Evolutionary conservation across 2,329 filamentous ascomycete genomes (phyloP), one percentile per base, ranked within the genome.

Genomic region (Xylariales sp.): DNA sequence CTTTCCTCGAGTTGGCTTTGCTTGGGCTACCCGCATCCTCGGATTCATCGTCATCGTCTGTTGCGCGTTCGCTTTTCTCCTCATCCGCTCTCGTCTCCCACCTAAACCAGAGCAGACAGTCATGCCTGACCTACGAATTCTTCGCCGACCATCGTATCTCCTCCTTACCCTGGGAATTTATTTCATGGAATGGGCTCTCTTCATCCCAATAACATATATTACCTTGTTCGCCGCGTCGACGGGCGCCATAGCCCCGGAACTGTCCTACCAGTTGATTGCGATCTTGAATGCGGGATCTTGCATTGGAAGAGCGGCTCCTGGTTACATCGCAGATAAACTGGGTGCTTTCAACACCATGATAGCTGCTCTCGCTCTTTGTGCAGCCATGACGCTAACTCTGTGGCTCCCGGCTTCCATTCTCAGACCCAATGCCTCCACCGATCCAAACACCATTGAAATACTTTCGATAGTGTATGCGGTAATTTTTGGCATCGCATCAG

Each of bases 281-380:
- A 83, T 95, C 46, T 72, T 96, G 56, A 95, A 95, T 56, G 86
- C 81, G 1, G 87, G 81, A 7, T 88, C 83, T 1, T 81, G 87
- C 40, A 63, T 95, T 12, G 91, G 91, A 3, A 79, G 91, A 27
- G 82, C 80, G 55, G 65, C 90, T 2, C 87, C 88, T 0, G 90
- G 90, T 0, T 85, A 83, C 56, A 76, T 86, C 45, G 83, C 88
- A 2, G 91, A 96, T 58, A 74, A 74, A 31, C 66, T 91, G n/a
- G 91, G 91, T 0, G 77, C 88, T 2, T 95, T 87, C 67, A 96
- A 96, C 55, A 87, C 90, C 65, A 78, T 95, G 44, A 63, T 80
- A 14, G 81, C 84, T 1, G 71, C 86, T 8, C 59, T 76, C 4
- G n/a, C n/a, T n/a, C n/a, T n/a, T n/a, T n/a, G n/a, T n/a, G n/a